Base-by-base conservation (phyloP, 1,284 basidiomycete species). In the Ganoderma meredithae region DNA sequence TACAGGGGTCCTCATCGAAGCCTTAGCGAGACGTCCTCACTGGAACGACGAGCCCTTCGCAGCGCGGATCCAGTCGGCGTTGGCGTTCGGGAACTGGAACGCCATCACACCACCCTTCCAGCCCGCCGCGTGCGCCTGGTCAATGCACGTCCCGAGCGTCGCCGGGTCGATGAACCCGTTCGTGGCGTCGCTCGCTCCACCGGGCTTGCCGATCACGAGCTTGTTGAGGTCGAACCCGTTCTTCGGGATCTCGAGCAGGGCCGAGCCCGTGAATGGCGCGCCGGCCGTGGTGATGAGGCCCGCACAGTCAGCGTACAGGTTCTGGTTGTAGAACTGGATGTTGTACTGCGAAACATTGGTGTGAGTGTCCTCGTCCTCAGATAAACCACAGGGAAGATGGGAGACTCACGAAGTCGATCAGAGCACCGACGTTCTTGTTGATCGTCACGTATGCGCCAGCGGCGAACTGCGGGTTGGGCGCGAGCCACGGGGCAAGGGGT, bases 391-490 rank as follows among this genome's bases (percentile, higher is more conserved):
- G 12, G 2, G 47, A 49, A 49, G 22, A 49, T 47, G 47, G 3
- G 15, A 41, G 12, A 70, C 78, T 49, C 67, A 80, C 79, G 75
- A 78, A 81, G 70, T 81, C 80, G 69, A 81, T 81, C 64, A 78
- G 71, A 70, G 76, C 81, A 17, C 90, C 90, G 27, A 91, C 89
- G 19, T 79, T 74, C 62, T 79, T 71, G 77, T 91, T 78, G 47
- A 89, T 84, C 58, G 80, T 83, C 52, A 90, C 81, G 76, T 91
- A 91, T n/a, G 85, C 89, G 63, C 90, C 89, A 25, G 85, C 86
- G 31, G 81, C 79, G 79, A 83, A 88, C 62, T 74, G 78, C 59
- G 70, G 77, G 33, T 72, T 80, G 3, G 85, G 83, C 31, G 84
- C 80, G 77, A 88, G 87, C 85, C 86, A 88, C 17, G 86, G 86